phyloP scores from a whole-genome alignment of 1,139 yeast genomes.

The Torulaspora pretoriensis region DNA sequence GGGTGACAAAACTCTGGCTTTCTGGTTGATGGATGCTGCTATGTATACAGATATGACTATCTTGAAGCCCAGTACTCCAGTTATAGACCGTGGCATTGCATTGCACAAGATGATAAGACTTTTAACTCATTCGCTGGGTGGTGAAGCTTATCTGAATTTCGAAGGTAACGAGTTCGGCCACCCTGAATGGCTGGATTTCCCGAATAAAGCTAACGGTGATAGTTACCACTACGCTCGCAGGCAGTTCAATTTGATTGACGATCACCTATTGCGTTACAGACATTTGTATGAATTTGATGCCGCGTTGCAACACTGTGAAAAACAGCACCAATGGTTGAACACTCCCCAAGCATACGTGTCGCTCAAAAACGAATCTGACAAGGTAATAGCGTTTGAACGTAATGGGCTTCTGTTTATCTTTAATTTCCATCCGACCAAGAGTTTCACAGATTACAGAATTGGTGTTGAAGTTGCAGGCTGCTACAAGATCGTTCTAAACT shows the following conservation, averaged over 20 bases:
- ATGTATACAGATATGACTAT: constrained; percentile 96
- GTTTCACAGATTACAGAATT: constrained; percentile 80
- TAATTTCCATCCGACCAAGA: constrained; percentile 82
- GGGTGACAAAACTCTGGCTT: constrained; percentile 93
- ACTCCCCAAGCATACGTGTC: constrained; percentile 83
- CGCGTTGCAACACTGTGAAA: constrained; percentile 77
- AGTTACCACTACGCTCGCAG: constrained; percentile 93
- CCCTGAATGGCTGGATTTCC: constrained; percentile 98
- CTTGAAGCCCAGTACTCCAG: constrained; percentile 65
- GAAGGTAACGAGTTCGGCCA: constrained; percentile 99
- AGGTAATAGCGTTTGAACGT: constrained; percentile 83
- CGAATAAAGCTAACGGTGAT: constrained; percentile 81
- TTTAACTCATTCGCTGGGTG: constrained; percentile 83
- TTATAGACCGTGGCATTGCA: constrained; percentile 83
- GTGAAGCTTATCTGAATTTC: constrained; percentile 92
- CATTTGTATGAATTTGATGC: constrained; percentile 73
- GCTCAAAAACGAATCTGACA: constrained; percentile 81
- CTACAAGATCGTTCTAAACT: constrained; percentile 68
- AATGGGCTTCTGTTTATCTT: constrained; percentile 79
- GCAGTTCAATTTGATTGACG: constrained; percentile 83
- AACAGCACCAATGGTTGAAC: constrained; percentile 64
- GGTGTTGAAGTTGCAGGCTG: constrained; percentile 81
- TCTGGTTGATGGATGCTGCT: constrained; percentile 98
- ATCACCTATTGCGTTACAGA: constrained; percentile 72
- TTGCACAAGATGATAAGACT: constrained; percentile 87